phyloP scores from a whole-genome alignment of 2,329 filamentous ascomycete genomes.

The Aspergillus pseudotamarii region DNA sequence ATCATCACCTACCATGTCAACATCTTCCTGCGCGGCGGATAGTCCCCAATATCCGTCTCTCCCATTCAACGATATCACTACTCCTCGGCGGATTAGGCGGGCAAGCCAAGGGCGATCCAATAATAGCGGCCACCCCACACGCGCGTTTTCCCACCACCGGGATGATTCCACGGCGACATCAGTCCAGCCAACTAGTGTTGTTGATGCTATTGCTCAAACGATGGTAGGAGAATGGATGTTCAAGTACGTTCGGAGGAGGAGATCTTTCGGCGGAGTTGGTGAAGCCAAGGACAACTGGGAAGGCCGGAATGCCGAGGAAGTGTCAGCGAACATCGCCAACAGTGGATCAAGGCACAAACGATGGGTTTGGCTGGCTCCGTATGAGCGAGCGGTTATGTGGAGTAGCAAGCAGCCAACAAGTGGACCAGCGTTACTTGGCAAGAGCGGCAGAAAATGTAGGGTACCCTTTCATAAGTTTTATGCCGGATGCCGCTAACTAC shows the following conservation, averaged over 20 bases:
- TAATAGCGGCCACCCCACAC: slow-evolving; percentile 28
- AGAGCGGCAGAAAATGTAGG: slow-evolving; percentile 92
- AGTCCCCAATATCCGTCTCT: slow-evolving; percentile 74
- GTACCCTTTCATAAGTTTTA: slow-evolving; percentile 28
- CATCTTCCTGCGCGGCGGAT: slow-evolving; percentile 67
- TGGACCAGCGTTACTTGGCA: slow-evolving; percentile 85
- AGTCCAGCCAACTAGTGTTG: slow-evolving; percentile 74
- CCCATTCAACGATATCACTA: slow-evolving; percentile 71
- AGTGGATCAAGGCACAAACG: slow-evolving; percentile 80
- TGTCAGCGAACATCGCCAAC: slow-evolving; percentile 67
- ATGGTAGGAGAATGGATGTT: slow-evolving; percentile 84
- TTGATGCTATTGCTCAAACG: slow-evolving; percentile 94
- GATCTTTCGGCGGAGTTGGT: slow-evolving; percentile 72
- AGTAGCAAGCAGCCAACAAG: slow-evolving; percentile 94
- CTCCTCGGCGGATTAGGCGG: slow-evolving; percentile 41
- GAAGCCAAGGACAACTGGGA: slow-evolving; percentile 51
- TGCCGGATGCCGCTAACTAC: slow-evolving; percentile 12
- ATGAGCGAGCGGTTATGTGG: slow-evolving; percentile 95
- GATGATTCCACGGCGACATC: slow-evolving; percentile 59
- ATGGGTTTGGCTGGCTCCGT: slow-evolving; percentile 98
- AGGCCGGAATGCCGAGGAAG: slow-evolving; percentile 65
- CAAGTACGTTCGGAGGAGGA: slow-evolving; percentile 64
- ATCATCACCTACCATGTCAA: slow-evolving; percentile 58
- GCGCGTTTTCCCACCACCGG: slow-evolving; percentile 36
- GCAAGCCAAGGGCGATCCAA: slow-evolving; percentile 23